Evolutionary conservation across 2,329 filamentous ascomycete species (phyloP).

Genomic region (Trichophyton verrucosum): DNA sequence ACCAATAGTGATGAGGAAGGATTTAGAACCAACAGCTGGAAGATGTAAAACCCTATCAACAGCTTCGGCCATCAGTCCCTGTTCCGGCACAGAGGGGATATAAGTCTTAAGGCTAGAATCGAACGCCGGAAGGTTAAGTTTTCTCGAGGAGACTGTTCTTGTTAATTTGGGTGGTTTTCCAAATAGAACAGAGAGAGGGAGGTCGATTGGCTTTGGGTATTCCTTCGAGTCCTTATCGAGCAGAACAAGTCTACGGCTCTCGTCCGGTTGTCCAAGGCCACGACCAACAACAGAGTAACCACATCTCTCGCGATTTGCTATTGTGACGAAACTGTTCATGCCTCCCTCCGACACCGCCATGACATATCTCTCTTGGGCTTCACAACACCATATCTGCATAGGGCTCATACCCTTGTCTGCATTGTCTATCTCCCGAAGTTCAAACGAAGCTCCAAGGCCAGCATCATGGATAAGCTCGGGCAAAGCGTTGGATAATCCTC

Average conservation of each 20-base stretch:
- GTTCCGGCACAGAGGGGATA: conserved; percentile 43
- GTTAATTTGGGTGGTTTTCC: conserved; percentile 76
- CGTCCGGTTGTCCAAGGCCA: conserved; percentile 52
- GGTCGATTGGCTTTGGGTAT: conserved; percentile 67
- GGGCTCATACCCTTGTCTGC: conserved; percentile 87
- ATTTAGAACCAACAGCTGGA: conserved; percentile 90
- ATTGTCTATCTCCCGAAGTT: conserved; percentile 86
- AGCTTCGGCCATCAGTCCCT: conserved; percentile 51
- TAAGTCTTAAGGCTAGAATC: conserved; percentile 60
- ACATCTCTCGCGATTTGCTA: conserved; percentile 72
- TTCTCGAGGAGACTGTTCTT: conserved; percentile 57
- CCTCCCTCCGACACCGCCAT: conserved; percentile 70
- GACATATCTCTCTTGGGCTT: conserved; percentile 93
- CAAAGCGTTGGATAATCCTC: conserved; percentile 71
- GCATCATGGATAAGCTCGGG: conserved; percentile 88
- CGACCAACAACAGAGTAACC: conserved; percentile 84
- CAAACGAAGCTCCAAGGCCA: conserved; percentile 78
- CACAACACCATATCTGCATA: conserved; percentile 94
- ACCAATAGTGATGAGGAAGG: conserved; percentile 91
- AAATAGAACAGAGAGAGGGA: conserved; percentile 80
- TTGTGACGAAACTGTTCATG: conserved; percentile 57
- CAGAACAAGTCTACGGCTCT: conserved; percentile 62
- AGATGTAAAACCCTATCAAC: conserved; percentile 70
- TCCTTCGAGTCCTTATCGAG: conserved; percentile 66
- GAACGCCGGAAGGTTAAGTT: conserved; percentile 56